phyloP scores from a whole-genome alignment of 257 asterid species.

The Gentiana dahurica region DNA sequence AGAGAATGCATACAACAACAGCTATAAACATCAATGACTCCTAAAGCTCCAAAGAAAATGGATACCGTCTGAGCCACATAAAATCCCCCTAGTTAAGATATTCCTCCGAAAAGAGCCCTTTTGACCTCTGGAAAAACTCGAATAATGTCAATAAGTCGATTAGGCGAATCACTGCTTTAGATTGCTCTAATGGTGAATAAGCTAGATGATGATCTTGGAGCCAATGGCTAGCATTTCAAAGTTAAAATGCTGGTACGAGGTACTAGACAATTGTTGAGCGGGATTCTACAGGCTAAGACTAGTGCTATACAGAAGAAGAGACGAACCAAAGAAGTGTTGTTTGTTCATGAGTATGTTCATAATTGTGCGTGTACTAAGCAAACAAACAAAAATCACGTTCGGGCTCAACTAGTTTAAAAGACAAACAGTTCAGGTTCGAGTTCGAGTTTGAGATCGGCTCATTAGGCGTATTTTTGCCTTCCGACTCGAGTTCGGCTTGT shows the following conservation, averaged over 20 bases:
- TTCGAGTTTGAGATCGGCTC: too few relatives aligned
- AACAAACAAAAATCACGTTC: too few relatives aligned
- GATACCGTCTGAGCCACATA: slow-evolving; percentile 92
- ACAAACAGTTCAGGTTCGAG: too few relatives aligned
- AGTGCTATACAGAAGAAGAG: too few relatives aligned
- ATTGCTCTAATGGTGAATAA: slow-evolving; percentile 44
- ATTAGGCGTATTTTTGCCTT: too few relatives aligned
- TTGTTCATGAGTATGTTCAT: too few relatives aligned
- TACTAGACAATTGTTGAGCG: slow-evolving; percentile 1
- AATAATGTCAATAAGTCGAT: slow-evolving; percentile 66
- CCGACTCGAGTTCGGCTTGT: too few relatives aligned
- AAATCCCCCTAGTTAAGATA: slow-evolving; percentile 83
- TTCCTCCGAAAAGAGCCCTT: slow-evolving; percentile 88
- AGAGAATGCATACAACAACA: slow-evolving; percentile 74
- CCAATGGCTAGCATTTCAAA: slow-evolving; percentile 7
- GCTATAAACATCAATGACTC: slow-evolving; percentile 89
- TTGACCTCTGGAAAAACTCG: slow-evolving; percentile 60
- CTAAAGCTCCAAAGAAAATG: slow-evolving; percentile 85
- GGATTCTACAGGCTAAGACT: slow-evolving; percentile 1
- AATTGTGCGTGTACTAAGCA: too few relatives aligned
- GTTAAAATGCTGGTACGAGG: background rate
- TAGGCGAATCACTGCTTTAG: slow-evolving; percentile 71
- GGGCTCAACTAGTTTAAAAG: too few relatives aligned
- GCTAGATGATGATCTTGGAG: slow-evolving; percentile 24
- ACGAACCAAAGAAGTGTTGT: too few relatives aligned